Evolutionary conservation across 805 yeast species (phyloP).

Genomic region (Metschnikowia lunata): DNA sequence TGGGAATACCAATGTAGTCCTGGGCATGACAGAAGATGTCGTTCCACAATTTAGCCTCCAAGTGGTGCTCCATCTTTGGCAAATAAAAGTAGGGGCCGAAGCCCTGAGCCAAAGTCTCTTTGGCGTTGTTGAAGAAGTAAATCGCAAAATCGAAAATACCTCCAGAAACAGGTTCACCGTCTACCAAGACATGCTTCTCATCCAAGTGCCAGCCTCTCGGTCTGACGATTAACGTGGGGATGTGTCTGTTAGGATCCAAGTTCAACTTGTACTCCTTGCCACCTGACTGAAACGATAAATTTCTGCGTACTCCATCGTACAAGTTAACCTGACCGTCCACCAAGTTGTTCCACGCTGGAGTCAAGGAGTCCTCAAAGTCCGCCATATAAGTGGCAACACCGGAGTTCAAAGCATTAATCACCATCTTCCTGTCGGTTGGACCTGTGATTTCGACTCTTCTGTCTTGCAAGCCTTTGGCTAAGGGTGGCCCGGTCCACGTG

Average conservation of each 20-base stretch:
- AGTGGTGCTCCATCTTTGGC: conserved; percentile 84
- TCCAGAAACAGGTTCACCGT: conserved; percentile 73
- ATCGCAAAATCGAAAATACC: conserved; percentile 77
- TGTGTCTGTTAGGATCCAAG: conserved; percentile 47
- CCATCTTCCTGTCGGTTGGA: conserved; percentile 81
- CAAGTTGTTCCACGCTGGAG: conserved; percentile 80
- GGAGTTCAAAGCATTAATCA: conserved; percentile 75
- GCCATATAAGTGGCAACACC: conserved; percentile 81
- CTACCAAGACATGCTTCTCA: conserved; percentile 66
- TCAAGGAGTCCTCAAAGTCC: conserved; percentile 79
- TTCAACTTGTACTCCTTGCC: conserved; percentile 44
- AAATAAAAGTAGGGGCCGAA: conserved; percentile 78
- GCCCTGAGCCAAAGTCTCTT: conserved; percentile 55
- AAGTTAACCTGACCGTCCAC: conserved; percentile 78
- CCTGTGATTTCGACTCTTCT: conserved; percentile 83
- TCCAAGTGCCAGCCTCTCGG: conserved; percentile 89
- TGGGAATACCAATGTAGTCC: conserved; percentile 60
- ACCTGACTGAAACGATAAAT: conserved; percentile 42
- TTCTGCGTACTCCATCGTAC: conserved; percentile 70
- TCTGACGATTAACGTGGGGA: conserved; percentile 77
- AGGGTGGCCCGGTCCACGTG: conserved; percentile 70
- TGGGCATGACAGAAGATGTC: conserved; percentile 74
- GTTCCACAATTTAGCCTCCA: conserved; percentile 81
- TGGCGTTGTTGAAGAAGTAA: conserved; percentile 73
- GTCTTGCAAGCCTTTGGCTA: conserved; percentile 68